A percentile compares a stretch with the other conserved stretches of the same genome.
Conservation (phyloP, 306 rosid genomes). For the Medicago truncatula region DNA sequence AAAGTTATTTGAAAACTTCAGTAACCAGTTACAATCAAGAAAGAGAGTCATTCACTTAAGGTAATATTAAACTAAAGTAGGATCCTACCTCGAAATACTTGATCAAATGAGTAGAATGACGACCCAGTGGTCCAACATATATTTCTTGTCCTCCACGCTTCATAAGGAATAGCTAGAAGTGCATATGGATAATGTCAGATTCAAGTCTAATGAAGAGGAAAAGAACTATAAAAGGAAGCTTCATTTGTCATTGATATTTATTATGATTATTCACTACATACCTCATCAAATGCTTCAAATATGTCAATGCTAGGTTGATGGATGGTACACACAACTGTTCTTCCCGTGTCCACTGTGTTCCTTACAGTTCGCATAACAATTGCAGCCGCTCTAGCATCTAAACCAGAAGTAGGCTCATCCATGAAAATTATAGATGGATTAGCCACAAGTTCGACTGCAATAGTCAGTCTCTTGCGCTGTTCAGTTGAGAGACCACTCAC, state of each 20-base stretch:
- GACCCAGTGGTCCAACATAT: slow-evolving; percentile 79
- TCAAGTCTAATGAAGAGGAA: slow-evolving; percentile 26
- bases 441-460: slow-evolving; percentile 94
- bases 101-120: slow-evolving; percentile 63
- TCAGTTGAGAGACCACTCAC: slow-evolving; percentile 86
- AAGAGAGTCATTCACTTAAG: not conserved
- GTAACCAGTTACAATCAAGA: not conserved
- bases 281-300: slow-evolving; percentile 82
- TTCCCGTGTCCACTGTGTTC: slow-evolving; percentile 85
- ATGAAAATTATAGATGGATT: slow-evolving; percentile 92
- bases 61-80: not conserved
- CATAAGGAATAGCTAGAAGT: slow-evolving; percentile 62
- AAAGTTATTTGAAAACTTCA: slow-evolving; percentile 9
- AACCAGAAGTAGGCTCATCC: slow-evolving; percentile 97
- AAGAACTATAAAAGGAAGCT: not conserved
- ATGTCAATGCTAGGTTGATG: slow-evolving; percentile 96
- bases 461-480: slow-evolving; percentile 87
- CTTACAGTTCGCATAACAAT: slow-evolving; percentile 92
- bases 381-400: slow-evolving; percentile 96
- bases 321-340: slow-evolving; percentile 93
- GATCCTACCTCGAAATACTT: slow-evolving; percentile 58
- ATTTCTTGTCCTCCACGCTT: slow-evolving; percentile 82
- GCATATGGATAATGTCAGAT: slow-evolving; percentile 20
- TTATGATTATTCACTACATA: slow-evolving; percentile 2
- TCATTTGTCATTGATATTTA: not conserved